Percentiles rank a stretch among this genome's conserved stretches.
Evolutionary conservation across 1,139 yeast genomes (phyloP).

Genomic region (Geotrichum fermentans): DNA sequence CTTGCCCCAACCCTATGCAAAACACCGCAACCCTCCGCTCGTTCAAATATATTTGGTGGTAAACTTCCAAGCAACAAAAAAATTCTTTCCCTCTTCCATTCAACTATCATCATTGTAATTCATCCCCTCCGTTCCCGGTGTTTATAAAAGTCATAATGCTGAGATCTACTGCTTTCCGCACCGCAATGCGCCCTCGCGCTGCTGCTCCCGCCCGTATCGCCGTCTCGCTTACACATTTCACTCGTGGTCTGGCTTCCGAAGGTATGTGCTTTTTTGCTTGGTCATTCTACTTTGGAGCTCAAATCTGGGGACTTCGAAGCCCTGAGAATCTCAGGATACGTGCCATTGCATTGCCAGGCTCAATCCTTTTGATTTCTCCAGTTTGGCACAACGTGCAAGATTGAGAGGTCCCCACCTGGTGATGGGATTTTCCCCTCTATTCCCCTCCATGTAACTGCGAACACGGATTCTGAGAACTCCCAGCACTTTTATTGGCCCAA

Average conservation of each 20-base stretch:
- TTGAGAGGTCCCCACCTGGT: neutral
- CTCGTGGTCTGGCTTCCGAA: slow-evolving; percentile 29
- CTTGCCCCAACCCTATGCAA: slow-evolving; percentile 4
- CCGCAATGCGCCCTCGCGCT: slow-evolving; percentile 17
- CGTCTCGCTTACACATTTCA: slow-evolving; percentile 21
- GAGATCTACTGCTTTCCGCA: slow-evolving; percentile 21
- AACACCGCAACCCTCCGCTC: slow-evolving; percentile 12
- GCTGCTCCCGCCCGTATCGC: slow-evolving; percentile 16
- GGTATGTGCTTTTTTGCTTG: slow-evolving; percentile 24
- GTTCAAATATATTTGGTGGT: neutral
- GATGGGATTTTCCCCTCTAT: slow-evolving; percentile 7
- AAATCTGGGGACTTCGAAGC: neutral
- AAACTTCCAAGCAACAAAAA: neutral
- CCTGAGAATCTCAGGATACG: neutral
- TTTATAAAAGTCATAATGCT: slow-evolving; percentile 21
- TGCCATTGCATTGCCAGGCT: neutral
- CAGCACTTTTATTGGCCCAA: neutral
- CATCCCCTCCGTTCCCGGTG: neutral
- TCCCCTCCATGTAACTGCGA: neutral
- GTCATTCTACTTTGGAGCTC: neutral
- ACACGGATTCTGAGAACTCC: neutral
- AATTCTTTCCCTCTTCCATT: slow-evolving; percentile 6
- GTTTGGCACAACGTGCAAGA: neutral
- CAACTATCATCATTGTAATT: neutral
- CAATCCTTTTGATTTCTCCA: neutral